These are phyloP conservation scores for Septoria linicola DNA, from an alignment of 2,329 filamentous ascomycete genomes.

Conservation along the genomic window DNA sequence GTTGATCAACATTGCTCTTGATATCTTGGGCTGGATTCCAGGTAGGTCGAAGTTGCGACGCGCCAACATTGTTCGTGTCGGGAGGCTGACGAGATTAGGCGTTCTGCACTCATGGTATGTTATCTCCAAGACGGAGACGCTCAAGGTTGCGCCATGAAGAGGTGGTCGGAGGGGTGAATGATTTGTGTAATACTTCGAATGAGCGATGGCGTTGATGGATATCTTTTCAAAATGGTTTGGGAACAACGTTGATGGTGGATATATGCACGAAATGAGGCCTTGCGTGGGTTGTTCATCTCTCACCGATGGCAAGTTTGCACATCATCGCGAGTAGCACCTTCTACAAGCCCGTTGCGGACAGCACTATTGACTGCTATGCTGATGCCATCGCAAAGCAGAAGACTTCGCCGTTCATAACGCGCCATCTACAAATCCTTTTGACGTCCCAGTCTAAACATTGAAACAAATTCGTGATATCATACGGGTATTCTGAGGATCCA, in stretches of 20 bases:
- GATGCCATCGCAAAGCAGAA: not conserved
- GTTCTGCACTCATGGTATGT: conserved; percentile 83
- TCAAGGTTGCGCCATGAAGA: not conserved
- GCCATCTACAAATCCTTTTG: not conserved
- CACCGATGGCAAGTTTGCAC: no score
- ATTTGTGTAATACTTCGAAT: no score
- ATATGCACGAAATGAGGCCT: no score
- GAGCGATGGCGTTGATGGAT: no score
- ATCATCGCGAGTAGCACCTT: no score
- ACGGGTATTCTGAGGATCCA: not conserved
- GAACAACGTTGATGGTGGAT: no score
- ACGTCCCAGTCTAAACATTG: not conserved
- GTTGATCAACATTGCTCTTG: conserved; percentile 85
- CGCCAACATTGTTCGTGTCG: not conserved
- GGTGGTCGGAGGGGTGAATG: no score
- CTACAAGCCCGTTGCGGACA: no score
- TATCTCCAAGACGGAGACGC: conserved; percentile 11
- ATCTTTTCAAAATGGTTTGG: no score
- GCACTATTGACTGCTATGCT: not conserved
- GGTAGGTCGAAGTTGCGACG: not conserved
- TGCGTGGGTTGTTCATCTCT: no score
- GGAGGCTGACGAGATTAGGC: not conserved
- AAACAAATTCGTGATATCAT: not conserved
- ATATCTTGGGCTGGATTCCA: conserved; percentile 62
- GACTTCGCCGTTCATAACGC: no score